phyloP scores from a whole-genome alignment of 352 stramenopile genomes.

The Pythium oligandrum region DNA sequence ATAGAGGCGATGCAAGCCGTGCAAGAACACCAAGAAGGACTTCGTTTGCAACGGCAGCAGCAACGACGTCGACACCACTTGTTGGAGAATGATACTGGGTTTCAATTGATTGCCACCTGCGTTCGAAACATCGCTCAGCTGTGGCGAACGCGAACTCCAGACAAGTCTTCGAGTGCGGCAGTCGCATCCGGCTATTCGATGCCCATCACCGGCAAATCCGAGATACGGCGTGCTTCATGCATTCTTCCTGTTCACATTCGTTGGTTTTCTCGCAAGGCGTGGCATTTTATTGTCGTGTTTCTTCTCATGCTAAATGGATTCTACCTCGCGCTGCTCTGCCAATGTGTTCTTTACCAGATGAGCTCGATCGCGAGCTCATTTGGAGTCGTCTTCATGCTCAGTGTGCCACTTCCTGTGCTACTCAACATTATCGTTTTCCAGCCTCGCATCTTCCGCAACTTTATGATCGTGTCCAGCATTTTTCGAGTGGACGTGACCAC shows the following conservation, averaged over 20 bases:
- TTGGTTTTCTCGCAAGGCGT: conserved; percentile 60
- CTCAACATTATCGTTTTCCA: conserved; percentile 65
- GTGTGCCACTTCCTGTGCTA: conserved; percentile 33
- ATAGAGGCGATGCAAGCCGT: conserved; percentile 21
- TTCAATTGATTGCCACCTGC: conserved; percentile 20
- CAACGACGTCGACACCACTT: conserved; percentile 1
- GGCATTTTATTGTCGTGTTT: conserved; percentile 57
- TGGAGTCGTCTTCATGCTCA: conserved; percentile 14
- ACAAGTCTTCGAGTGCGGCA: neutral
- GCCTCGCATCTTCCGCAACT: conserved; percentile 54
- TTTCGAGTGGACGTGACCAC: conserved; percentile 46
- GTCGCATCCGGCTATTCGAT: too few relatives aligned
- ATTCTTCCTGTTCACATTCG: conserved; percentile 12
- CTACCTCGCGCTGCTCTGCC: conserved; percentile 51
- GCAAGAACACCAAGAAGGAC: conserved; percentile 13
- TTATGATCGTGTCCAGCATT: conserved; percentile 52
- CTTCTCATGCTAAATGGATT: conserved; percentile 73
- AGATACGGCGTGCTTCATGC: too few relatives aligned
- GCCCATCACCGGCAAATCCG: too few relatives aligned
- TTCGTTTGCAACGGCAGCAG: conserved; percentile 2
- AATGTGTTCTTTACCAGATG: conserved; percentile 62
- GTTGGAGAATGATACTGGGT: conserved; percentile 20
- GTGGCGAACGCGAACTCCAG: neutral
- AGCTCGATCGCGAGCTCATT: conserved; percentile 16
- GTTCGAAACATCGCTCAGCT: neutral